Percentiles rank a stretch among this genome's conserved stretches.
These are phyloP conservation scores for Ophiognomonia clavigignenti-juglandacearum DNA, from an alignment of 2,329 filamentous ascomycete genomes.

Conservation along the genomic window DNA sequence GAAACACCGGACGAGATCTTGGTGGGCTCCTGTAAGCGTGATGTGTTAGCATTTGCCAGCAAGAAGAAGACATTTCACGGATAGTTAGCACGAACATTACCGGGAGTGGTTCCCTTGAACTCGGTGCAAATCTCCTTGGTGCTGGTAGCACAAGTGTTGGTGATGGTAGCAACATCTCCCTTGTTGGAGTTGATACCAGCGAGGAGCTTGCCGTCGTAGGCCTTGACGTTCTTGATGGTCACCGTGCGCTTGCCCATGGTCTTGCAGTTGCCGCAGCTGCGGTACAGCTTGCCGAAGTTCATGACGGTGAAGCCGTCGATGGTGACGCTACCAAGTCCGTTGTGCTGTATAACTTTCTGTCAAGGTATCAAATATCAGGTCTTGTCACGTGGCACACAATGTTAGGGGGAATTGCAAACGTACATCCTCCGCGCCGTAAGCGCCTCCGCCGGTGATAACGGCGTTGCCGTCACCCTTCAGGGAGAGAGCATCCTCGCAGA, in stretches of 20 bases:
- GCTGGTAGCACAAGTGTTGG: constrained; percentile 21
- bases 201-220: constrained; percentile 33
- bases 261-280: constrained; percentile 44
- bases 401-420: no score
- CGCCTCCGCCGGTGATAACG: constrained; percentile 33
- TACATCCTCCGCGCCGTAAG: constrained; percentile 28
- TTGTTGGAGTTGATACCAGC: constrained; percentile 45
- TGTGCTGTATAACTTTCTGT: constrained; percentile 35
- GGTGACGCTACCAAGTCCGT: constrained; percentile 28
- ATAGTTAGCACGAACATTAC: no score
- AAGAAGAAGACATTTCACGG: no score
- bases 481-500: constrained; percentile 31
- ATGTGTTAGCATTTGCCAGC: no score
- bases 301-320: constrained; percentile 36
- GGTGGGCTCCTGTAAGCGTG: no score
- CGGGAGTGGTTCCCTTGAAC: no score
- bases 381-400: no score
- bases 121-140: no score
- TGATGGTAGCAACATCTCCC: constrained; percentile 29
- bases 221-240: constrained; percentile 39
- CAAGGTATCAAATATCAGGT: no score
- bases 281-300: constrained; percentile 41
- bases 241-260: constrained; percentile 33
- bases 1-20: no score
- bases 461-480: constrained; percentile 32